Percentiles rank a stretch among this genome's conserved stretches.
phyloP scores from a whole-genome alignment of 441 rosid species.

The Eutrema salsugineum region DNA sequence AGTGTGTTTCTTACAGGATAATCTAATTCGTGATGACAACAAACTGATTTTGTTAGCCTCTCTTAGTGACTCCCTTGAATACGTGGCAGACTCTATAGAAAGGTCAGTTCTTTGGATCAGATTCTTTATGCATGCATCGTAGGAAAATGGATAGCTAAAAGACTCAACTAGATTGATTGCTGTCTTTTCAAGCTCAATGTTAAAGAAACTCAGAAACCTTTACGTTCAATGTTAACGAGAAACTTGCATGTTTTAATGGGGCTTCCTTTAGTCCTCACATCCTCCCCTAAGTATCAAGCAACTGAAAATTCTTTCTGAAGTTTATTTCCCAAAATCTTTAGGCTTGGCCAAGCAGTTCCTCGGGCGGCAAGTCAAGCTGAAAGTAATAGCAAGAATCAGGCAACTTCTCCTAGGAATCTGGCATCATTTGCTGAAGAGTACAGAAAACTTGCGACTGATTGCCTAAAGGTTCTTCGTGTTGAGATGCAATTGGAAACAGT shows the following conservation, averaged over 20 bases:
- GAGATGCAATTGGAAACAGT: slow-evolving; percentile 98
- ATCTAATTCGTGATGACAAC: slow-evolving; percentile 93
- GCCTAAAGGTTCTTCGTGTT: slow-evolving; percentile 92
- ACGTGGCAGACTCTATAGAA: slow-evolving; percentile 93
- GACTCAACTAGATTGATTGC: background rate
- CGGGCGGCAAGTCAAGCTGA: slow-evolving; percentile 51
- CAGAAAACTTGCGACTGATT: slow-evolving; percentile 92
- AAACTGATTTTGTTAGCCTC: slow-evolving; percentile 94
- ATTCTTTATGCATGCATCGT: slow-evolving; percentile 8
- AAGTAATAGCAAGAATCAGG: slow-evolving; percentile 46
- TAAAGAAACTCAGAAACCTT: slow-evolving; percentile 9
- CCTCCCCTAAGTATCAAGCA: slow-evolving; percentile 3
- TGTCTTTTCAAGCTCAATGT: background rate
- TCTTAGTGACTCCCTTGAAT: slow-evolving; percentile 98
- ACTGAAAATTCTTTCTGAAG: slow-evolving; percentile 7
- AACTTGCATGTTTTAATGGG: slow-evolving; percentile 6
- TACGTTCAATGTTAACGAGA: slow-evolving; percentile 14
- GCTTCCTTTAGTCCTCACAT: background rate
- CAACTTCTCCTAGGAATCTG: slow-evolving; percentile 48
- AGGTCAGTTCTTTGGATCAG: slow-evolving; percentile 51
- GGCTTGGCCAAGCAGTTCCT: slow-evolving; percentile 70
- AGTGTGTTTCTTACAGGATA: slow-evolving; percentile 58
- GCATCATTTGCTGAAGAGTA: slow-evolving; percentile 85
- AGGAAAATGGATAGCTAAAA: background rate
- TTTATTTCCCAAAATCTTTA: slow-evolving; percentile 31